Evolutionary conservation across 805 yeast genomes (phyloP).

Genomic region (Metschnikowia matae): DNA sequence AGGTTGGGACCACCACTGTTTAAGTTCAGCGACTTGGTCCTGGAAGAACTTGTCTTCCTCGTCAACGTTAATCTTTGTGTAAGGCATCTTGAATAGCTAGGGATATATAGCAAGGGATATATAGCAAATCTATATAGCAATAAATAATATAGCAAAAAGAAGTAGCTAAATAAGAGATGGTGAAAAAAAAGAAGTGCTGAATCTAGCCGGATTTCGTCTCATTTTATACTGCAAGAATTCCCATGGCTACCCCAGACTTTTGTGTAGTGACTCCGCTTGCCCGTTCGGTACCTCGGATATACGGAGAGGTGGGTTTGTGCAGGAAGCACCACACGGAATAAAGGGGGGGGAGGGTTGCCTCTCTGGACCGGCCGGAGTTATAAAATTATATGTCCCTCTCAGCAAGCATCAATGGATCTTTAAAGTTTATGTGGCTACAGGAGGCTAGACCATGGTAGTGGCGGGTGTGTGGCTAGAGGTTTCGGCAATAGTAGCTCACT

Average conservation of each 20-base stretch:
- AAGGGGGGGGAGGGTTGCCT: background rate
- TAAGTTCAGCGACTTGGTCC: conserved; percentile 66
- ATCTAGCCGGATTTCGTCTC: background rate
- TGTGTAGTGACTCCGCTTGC: conserved; percentile 5
- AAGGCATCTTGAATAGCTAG: conserved; percentile 35
- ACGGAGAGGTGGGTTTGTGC: conserved; percentile 10
- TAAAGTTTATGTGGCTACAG: too few relatives aligned
- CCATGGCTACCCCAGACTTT: conserved; percentile 13
- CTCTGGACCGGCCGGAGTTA: too few relatives aligned
- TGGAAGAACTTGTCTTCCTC: conserved; percentile 64
- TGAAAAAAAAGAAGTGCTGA: background rate
- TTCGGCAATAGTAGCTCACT: background rate
- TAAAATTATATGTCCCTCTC: too few relatives aligned
- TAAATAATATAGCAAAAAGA: background rate
- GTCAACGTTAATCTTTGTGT: conserved; percentile 54
- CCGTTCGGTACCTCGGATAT: conserved; percentile 13
- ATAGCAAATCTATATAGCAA: background rate
- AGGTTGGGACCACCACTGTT: conserved; percentile 90
- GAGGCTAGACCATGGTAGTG: background rate
- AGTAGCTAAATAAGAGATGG: background rate
- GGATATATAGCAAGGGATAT: background rate
- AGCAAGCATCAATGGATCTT: too few relatives aligned
- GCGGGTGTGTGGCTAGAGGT: background rate
- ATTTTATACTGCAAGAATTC: conserved; percentile 8
- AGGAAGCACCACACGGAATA: conserved; percentile 2